Conservation (phyloP, 1,284 basidiomycete species). For the Mycosarcoma maydis region DNA sequence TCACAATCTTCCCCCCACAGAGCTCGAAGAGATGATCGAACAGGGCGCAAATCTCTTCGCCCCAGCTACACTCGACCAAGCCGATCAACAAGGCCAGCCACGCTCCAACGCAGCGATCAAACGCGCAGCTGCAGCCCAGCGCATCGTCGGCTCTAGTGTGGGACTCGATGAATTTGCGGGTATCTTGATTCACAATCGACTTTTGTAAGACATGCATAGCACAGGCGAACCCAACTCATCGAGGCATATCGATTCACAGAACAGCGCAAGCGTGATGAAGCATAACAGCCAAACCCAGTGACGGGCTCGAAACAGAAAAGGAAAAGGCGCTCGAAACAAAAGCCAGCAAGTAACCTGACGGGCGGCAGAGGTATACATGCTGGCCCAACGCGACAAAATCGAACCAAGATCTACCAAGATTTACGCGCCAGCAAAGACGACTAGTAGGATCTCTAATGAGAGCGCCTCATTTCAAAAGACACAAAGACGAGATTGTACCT, state of each 20-base stretch:
- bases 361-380: too few relatives aligned
- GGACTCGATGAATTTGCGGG: slow-evolving; percentile 47
- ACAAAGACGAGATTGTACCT: slow-evolving; percentile 87
- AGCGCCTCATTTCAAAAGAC: slow-evolving; percentile 35
- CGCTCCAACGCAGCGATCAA: slow-evolving; percentile 19
- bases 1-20: slow-evolving; percentile 40
- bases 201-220: slow-evolving; percentile 4
- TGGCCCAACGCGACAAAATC: too few relatives aligned
- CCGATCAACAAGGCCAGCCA: neutral
- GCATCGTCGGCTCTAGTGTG: slow-evolving; percentile 13
- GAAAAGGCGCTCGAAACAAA: too few relatives aligned
- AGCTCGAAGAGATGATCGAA: slow-evolving; percentile 48
- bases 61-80: slow-evolving; percentile 11
- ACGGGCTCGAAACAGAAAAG: too few relatives aligned
- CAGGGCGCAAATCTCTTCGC: slow-evolving; percentile 45
- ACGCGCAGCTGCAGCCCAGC: slow-evolving; percentile 29
- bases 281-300: too few relatives aligned
- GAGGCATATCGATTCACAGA: too few relatives aligned
- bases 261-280: too few relatives aligned
- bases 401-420: too few relatives aligned
- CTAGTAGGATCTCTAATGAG: too few relatives aligned
- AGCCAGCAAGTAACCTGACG: too few relatives aligned
- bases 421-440: too few relatives aligned
- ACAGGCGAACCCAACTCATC: too few relatives aligned
- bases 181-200: slow-evolving; percentile 33